phyloP scores from a whole-genome alignment of 805 yeast genomes.

The Ogataea paraovalis region DNA sequence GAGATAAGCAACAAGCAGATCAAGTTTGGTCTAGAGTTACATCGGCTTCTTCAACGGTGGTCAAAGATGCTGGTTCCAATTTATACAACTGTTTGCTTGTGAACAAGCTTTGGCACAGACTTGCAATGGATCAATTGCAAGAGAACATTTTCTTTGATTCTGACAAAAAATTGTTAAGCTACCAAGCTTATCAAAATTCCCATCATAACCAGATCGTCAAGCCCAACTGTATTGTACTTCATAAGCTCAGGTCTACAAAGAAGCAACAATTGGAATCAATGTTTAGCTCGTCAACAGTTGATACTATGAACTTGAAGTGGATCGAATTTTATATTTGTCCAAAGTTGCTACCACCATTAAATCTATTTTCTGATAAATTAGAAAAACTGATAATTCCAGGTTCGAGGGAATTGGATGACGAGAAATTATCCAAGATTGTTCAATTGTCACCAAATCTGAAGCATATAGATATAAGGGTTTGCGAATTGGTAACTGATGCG shows the following conservation, averaged over 20 bases:
- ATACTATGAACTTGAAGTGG: slow-evolving; percentile 54
- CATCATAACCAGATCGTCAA: neutral
- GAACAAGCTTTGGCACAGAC: slow-evolving; percentile 58
- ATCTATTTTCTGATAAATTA: slow-evolving; percentile 40
- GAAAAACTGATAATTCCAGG: slow-evolving; percentile 67
- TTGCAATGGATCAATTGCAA: slow-evolving; percentile 52
- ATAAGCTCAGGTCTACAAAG: slow-evolving; percentile 51
- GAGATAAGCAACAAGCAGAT: slow-evolving; percentile 35
- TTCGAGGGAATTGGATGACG: slow-evolving; percentile 57
- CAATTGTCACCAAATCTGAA: slow-evolving; percentile 54
- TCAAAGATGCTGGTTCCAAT: slow-evolving; percentile 18
- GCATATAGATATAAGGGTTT: slow-evolving; percentile 75
- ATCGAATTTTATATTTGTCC: slow-evolving; percentile 86
- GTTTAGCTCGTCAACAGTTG: slow-evolving; percentile 27
- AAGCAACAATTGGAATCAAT: slow-evolving; percentile 53
- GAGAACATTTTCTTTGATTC: slow-evolving; percentile 52
- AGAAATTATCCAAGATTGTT: slow-evolving; percentile 49
- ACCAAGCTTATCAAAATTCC: slow-evolving; percentile 3
- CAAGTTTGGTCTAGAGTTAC: slow-evolving; percentile 29
- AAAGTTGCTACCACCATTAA: slow-evolving; percentile 50
- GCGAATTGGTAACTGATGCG: slow-evolving; percentile 70
- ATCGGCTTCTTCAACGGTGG: slow-evolving; percentile 10
- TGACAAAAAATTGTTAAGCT: slow-evolving; percentile 34
- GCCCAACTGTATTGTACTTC: slow-evolving; percentile 51
- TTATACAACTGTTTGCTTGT: slow-evolving; percentile 65